Evolutionary conservation across 345 rosid genomes (phyloP).

Genomic region (Trapa bicornis): DNA sequence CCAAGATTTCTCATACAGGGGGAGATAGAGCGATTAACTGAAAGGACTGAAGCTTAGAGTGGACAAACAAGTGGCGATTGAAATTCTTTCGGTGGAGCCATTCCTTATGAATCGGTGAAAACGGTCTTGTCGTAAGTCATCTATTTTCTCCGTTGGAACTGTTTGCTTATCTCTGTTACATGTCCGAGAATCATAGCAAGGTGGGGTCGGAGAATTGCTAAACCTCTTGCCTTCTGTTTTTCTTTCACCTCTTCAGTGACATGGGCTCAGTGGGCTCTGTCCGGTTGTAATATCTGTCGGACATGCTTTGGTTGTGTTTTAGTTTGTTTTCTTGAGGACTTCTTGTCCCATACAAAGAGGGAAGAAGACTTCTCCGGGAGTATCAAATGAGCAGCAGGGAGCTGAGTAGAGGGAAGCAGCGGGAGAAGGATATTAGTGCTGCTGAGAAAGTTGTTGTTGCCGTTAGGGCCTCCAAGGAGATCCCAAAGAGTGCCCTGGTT

Average conservation of each 20-base stretch:
- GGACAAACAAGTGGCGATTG: neutral
- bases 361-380: neutral
- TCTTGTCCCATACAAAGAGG: neutral
- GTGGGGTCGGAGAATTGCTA: slow-evolving; percentile 35
- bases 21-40: neutral
- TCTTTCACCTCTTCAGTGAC: slow-evolving; percentile 5
- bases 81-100: slow-evolving; percentile 11
- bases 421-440: slow-evolving; percentile 39
- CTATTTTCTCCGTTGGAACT: slow-evolving; percentile 15
- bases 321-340: slow-evolving; percentile 9
- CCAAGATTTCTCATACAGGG: neutral
- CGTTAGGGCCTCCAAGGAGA: slow-evolving; percentile 91
- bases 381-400: slow-evolving; percentile 7
- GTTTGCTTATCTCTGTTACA: slow-evolving; percentile 24
- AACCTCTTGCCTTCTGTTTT: slow-evolving; percentile 2
- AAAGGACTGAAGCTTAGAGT: neutral
- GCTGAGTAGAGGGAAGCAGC: slow-evolving; percentile 33
- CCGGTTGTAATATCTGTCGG: neutral
- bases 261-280: neutral
- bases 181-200: slow-evolving; percentile 15
- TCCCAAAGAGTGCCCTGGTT: slow-evolving; percentile 77
- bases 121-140: slow-evolving; percentile 37
- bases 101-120: slow-evolving; percentile 25
- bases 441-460: slow-evolving; percentile 83
- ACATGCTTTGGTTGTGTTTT: neutral